Percentiles rank a stretch among this genome's conserved stretches.
Evolutionary conservation across 495 filamentous ascomycete species (phyloP).

Genomic region (Hypomontagnella submonticulosa): DNA sequence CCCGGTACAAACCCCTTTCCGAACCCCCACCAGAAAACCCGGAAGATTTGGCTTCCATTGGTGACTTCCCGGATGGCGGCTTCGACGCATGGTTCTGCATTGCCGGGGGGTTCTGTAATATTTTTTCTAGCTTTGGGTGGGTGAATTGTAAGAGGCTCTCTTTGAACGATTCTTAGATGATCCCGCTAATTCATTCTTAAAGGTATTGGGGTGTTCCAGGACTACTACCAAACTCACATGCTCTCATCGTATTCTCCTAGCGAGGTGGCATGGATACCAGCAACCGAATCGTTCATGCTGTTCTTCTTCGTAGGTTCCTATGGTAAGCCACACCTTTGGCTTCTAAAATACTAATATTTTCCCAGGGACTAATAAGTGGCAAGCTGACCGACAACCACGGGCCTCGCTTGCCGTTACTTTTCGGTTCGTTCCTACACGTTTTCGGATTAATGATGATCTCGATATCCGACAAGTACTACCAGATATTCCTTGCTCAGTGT

Average conservation of each 20-base stretch:
- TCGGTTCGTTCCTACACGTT: conserved; percentile 69
- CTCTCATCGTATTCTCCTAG: conserved; percentile 59
- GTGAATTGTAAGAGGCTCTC: conserved; percentile 52
- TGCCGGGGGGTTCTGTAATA: conserved; percentile 52
- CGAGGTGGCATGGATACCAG: conserved; percentile 67
- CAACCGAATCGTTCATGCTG: conserved; percentile 64
- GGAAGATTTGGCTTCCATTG: neutral
- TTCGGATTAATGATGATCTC: conserved; percentile 82
- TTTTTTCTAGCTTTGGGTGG: conserved; percentile 59
- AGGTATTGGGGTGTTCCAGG: conserved; percentile 67
- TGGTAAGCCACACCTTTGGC: neutral
- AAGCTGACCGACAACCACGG: conserved; percentile 73
- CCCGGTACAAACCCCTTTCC: conserved; percentile 1
- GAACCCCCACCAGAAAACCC: conserved; percentile 13
- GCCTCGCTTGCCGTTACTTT: conserved; percentile 66
- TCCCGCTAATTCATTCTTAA: conserved; percentile 6
- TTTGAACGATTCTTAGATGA: neutral
- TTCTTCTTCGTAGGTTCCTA: conserved; percentile 50
- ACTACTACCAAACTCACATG: conserved; percentile 64
- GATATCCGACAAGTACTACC: conserved; percentile 67
- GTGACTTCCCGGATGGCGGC: conserved; percentile 48
- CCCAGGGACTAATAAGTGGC: conserved; percentile 63
- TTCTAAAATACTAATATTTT: conserved; percentile 8
- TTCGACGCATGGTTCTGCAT: conserved; percentile 56
- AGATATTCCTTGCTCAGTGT: conserved; percentile 67